Evolutionary conservation across 805 yeast genomes (phyloP).

Genomic region (Wickerhamomyces subpelliculosus): DNA sequence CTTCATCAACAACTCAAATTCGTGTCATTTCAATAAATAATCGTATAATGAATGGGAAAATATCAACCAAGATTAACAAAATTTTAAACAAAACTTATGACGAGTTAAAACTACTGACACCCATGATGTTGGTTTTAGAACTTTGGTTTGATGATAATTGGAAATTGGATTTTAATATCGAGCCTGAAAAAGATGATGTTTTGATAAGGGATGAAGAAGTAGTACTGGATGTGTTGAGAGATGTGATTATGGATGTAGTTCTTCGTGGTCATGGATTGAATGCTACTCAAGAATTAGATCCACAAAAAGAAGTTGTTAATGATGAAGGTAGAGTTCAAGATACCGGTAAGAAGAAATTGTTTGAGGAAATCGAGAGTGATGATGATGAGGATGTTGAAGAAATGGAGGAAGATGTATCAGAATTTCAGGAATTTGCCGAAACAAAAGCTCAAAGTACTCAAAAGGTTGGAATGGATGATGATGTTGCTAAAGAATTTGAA

Average conservation of each 20-base stretch:
- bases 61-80: slow-evolving; percentile 18
- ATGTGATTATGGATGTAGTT: neutral
- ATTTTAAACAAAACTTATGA: slow-evolving; percentile 20
- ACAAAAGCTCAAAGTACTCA: too few relatives aligned
- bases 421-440: too few relatives aligned
- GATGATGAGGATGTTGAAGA: neutral
- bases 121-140: slow-evolving; percentile 18
- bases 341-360: neutral
- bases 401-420: too few relatives aligned
- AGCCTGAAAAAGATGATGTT: slow-evolving; percentile 36
- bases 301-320: neutral
- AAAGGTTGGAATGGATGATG: too few relatives aligned
- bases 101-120: slow-evolving; percentile 5
- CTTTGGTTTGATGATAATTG: slow-evolving; percentile 25
- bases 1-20: neutral
- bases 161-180: slow-evolving; percentile 32
- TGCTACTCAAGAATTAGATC: too few relatives aligned
- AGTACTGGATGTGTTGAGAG: neutral
- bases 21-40: slow-evolving; percentile 27
- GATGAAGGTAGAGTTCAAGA: too few relatives aligned
- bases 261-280: neutral
- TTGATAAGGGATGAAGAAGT: slow-evolving; percentile 17
- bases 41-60: slow-evolving; percentile 29
- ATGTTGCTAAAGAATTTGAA: too few relatives aligned
- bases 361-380: neutral